A percentile compares a stretch with the other conserved stretches of the same genome.
These are phyloP conservation scores for Hypomyces perniciosus DNA, from an alignment of 2,329 filamentous ascomycete genomes.

Conservation along the genomic window DNA sequence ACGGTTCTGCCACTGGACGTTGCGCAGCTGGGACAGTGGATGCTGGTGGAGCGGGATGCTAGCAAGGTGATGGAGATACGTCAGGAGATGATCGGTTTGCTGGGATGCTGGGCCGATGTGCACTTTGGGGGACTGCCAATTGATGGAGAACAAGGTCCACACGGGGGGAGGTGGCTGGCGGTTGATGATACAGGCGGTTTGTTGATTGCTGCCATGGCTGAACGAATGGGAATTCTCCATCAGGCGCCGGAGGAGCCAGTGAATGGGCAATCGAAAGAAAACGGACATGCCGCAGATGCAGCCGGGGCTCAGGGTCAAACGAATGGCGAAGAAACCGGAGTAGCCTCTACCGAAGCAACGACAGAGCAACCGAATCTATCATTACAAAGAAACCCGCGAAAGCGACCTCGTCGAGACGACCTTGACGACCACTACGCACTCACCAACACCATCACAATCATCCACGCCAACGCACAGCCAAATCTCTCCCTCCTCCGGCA, in stretches of 20 bases:
- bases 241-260: constrained; percentile 26
- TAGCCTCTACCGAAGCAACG: neutral
- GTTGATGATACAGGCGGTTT: constrained; percentile 84
- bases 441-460: constrained; percentile 71
- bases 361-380: constrained; percentile 5
- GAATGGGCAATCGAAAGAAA: neutral
- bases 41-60: constrained; percentile 74
- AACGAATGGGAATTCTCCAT: constrained; percentile 79
- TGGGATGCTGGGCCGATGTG: constrained; percentile 86
- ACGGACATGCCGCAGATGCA: constrained; percentile 6
- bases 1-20: constrained; percentile 80
- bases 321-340: constrained; percentile 5
- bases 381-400: constrained; percentile 22
- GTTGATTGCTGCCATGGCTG: constrained; percentile 75
- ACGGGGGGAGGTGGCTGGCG: constrained; percentile 62
- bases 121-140: constrained; percentile 49
- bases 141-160: constrained; percentile 21
- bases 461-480: constrained; percentile 78
- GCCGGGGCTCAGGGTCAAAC: constrained; percentile 2
- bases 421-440: constrained; percentile 59
- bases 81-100: constrained; percentile 73
- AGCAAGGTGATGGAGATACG: constrained; percentile 78
- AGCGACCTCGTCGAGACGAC: constrained; percentile 35
- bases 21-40: constrained; percentile 65
- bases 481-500: constrained; percentile 85